Evolutionary conservation across 169 alveolate genomes (phyloP).

Genomic region (Neospora caninum): DNA sequence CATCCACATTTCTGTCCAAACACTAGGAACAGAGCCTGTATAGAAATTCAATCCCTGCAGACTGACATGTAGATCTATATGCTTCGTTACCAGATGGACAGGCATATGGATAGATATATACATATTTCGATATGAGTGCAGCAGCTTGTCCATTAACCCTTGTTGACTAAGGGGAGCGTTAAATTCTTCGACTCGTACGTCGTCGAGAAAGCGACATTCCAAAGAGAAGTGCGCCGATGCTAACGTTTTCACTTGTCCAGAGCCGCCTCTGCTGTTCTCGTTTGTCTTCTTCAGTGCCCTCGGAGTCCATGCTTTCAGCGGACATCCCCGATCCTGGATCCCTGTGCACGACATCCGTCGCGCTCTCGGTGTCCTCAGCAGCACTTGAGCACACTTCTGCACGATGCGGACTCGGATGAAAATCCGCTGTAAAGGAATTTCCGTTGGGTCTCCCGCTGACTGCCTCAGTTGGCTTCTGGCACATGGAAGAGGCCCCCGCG

Average conservation of each 20-base stretch:
- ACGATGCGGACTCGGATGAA: no score
- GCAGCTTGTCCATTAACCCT: no score
- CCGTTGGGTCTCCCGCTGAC: no score
- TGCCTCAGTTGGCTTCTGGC: no score
- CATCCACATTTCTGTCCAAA: no score
- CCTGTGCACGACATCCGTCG: neutral
- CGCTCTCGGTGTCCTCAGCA: neutral
- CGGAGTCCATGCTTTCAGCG: neutral
- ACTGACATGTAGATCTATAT: neutral
- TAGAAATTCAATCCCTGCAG: neutral
- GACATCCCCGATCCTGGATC: neutral
- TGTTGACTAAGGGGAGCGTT: no score
- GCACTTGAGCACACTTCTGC: no score
- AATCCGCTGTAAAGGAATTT: no score
- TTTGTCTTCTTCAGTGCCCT: neutral
- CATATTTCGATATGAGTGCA: neutral
- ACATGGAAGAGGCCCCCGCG: no score
- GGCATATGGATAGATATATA: neutral
- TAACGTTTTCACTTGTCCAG: neutral
- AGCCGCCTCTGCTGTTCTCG: neutral
- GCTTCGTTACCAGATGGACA: no score
- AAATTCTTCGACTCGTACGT: neutral
- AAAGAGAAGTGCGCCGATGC: neutral
- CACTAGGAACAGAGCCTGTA: no score
- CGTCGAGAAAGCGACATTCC: neutral